These are phyloP conservation scores for Solanum sparsipilum DNA, from an alignment of 257 asterid genomes.

Conservation along the genomic window DNA sequence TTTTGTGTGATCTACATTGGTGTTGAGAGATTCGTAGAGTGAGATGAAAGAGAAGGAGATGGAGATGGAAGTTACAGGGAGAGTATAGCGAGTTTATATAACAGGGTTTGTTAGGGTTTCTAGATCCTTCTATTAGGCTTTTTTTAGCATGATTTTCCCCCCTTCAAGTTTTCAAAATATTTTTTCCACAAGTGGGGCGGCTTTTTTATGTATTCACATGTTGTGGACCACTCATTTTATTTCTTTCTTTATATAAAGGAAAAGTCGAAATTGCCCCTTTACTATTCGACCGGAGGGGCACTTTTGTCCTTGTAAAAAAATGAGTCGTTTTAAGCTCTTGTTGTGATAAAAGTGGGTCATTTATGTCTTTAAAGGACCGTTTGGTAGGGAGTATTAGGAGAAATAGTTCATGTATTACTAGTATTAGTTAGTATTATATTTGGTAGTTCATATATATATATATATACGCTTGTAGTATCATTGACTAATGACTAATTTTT, in stretches of 20 bases:
- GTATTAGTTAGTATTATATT: no score
- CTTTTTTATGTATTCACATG: not conserved
- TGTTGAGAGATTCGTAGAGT: not conserved
- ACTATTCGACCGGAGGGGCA: not conserved
- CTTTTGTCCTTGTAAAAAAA: not conserved
- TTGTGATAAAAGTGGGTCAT: no score
- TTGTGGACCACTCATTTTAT: not conserved
- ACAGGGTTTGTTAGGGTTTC: constrained; percentile 23
- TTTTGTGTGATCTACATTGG: not conserved
- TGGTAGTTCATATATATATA: no score
- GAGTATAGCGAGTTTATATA: constrained; percentile 1
- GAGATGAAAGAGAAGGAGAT: not conserved
- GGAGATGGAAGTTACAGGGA: not conserved
- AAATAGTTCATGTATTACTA: no score
- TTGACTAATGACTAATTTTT: no score
- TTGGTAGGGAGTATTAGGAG: no score
- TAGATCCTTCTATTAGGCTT: constrained; percentile 21
- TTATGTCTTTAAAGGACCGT: no score
- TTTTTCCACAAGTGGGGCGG: not conserved
- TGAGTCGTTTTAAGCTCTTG: not conserved
- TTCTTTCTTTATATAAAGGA: not conserved
- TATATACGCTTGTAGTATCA: no score
- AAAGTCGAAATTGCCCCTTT: not conserved
- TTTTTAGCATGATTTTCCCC: not conserved
- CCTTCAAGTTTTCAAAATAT: not conserved